Base-by-base conservation (phyloP, 2,329 filamentous ascomycete species). In the Knoxdaviesia capensis region DNA sequence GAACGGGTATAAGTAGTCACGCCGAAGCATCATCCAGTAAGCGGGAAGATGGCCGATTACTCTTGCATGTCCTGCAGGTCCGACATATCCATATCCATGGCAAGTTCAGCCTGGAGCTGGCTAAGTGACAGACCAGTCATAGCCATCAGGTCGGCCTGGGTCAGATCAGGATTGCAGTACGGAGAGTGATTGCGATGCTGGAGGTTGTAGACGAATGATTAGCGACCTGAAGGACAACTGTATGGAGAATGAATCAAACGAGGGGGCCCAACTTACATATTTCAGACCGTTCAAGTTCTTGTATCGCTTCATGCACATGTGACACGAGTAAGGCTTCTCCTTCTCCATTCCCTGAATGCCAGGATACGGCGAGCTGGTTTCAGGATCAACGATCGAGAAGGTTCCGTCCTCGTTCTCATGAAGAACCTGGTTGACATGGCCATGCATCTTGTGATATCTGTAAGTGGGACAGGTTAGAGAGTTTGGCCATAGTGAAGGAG, bases 281-380 rank as follows among this genome's bases (percentile, higher is more conserved):
- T 98, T 98, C 47, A 98, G 72, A 6, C 90, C 90, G 60, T 98
- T 98, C 46, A 98, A 61, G 56, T 98, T 98, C 76, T 98, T 98
- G 65, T 98, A 98, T 41, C 90, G 81, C 66, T 98, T 98, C 53
- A 88, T 87, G 56, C 90, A 98, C 7, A 86, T 80, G 49, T 96
- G 87, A 59, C 90, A 98, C 55, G 87, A 87, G 58, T 96, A 96
- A 3, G 90, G 90, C 65, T 98, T 98, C 65, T 96, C 88, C 59
- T 96, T 98, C 63, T 98, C 90, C 90, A 98, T 98, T n/a, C 90
- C 90, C 34, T 94, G 67, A 1, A 90, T 96, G 32, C 90, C 90
- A 0, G 90, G 90, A 49, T 96, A 98, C 0, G 90, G 90, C 1
- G 85, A 74, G 31, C 83, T 90, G 0, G 90, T 96, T 54, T 94